These are phyloP conservation scores for Trifolium subterraneum DNA, from an alignment of 306 rosid genomes.

Conservation along the genomic window DNA sequence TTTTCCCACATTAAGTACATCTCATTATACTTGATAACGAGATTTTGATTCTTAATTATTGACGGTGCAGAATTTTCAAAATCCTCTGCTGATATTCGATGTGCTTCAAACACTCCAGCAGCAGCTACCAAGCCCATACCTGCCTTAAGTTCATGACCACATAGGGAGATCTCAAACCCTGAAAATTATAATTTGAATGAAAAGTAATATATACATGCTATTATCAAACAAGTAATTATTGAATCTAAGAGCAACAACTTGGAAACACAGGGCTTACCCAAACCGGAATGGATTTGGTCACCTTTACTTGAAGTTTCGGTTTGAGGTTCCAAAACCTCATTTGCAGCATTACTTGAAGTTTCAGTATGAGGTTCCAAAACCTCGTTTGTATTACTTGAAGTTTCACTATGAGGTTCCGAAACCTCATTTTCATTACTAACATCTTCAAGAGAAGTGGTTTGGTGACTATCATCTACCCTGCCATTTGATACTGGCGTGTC, in stretches of 20 bases:
- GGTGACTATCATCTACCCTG: conserved; percentile 44
- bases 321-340: conserved; percentile 42
- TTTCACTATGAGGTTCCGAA: conserved; percentile 47
- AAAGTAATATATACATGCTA: conserved; percentile 32
- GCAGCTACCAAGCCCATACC: conserved; percentile 88
- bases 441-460: conserved; percentile 41
- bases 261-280: conserved; percentile 45
- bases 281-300: conserved; percentile 47
- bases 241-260: conserved; percentile 39
- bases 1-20: conserved; percentile 85
- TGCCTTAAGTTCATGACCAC: conserved; percentile 71
- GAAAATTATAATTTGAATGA: conserved; percentile 40
- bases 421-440: conserved; percentile 43
- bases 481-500: conserved; percentile 39
- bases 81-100: conserved; percentile 60
- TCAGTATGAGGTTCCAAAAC: conserved; percentile 28
- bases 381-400: conserved; percentile 48
- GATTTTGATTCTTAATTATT: conserved; percentile 70
- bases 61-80: conserved; percentile 67
- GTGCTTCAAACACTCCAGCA: conserved; percentile 74
- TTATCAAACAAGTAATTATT: conserved; percentile 32
- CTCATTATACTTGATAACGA: conserved; percentile 66
- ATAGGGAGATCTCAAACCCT: conserved; percentile 90
- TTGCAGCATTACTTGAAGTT: conserved; percentile 40
- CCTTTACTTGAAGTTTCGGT: conserved; percentile 42